Percentiles rank a stretch among this genome's conserved stretches.
These are phyloP conservation scores for Grosmannia huntii DNA, from an alignment of 2,329 filamentous ascomycete genomes.

Conservation along the genomic window DNA sequence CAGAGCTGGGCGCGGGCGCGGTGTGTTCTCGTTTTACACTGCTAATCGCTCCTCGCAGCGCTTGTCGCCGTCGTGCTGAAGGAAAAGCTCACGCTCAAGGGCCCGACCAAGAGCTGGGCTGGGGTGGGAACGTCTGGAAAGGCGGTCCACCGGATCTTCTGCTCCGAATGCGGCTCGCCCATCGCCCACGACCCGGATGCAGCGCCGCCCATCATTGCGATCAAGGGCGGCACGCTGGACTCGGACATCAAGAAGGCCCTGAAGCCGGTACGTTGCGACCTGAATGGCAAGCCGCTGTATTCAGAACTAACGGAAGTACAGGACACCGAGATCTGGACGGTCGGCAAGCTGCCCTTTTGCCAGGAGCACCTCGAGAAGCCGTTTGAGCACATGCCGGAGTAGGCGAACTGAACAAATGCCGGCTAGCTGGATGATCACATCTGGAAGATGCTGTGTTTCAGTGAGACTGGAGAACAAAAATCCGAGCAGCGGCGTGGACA, in stretches of 20 bases:
- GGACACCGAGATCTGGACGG: slow-evolving; percentile 59
- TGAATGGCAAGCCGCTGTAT: slow-evolving; percentile 14
- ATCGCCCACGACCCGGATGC: slow-evolving; percentile 59
- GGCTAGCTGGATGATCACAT: no score
- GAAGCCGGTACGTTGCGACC: slow-evolving; percentile 36
- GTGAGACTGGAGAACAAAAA: no score
- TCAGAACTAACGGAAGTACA: slow-evolving; percentile 13
- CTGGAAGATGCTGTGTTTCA: no score
- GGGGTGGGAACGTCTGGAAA: slow-evolving; percentile 49
- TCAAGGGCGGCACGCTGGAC: slow-evolving; percentile 55
- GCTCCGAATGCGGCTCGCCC: slow-evolving; percentile 54
- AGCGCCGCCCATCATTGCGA: slow-evolving; percentile 56
- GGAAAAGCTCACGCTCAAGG: slow-evolving; percentile 49
- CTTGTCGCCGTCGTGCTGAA: slow-evolving; percentile 55
- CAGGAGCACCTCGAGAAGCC: slow-evolving; percentile 50
- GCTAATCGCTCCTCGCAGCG: slow-evolving; percentile 25
- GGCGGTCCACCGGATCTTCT: slow-evolving; percentile 55
- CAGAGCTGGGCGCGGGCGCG: not conserved
- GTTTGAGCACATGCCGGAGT: slow-evolving; percentile 52
- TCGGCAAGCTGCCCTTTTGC: slow-evolving; percentile 57
- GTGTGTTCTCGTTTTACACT: not conserved
- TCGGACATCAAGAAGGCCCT: slow-evolving; percentile 53
- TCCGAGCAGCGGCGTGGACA: no score
- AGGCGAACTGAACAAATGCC: no score
- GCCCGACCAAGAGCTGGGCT: slow-evolving; percentile 51